Conservation (phyloP, 2,329 filamentous ascomycete species). For the Fusarium neocosmosporiellum region DNA sequence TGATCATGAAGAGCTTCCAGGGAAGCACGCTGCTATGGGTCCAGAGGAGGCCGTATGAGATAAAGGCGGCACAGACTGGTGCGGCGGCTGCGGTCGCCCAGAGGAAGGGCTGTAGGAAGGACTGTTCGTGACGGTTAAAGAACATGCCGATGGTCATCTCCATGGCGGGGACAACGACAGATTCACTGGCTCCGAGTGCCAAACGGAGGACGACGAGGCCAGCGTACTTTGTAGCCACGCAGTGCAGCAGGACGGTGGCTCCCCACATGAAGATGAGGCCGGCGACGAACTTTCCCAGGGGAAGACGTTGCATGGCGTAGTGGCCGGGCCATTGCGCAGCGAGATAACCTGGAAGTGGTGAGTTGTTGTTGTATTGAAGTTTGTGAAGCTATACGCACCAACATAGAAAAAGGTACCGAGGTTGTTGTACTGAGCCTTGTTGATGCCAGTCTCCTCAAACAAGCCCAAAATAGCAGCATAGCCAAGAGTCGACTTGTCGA, state of each 20-base stretch:
- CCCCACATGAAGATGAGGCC: constrained; percentile 49
- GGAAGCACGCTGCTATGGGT: constrained; percentile 46
- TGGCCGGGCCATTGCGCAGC: constrained; percentile 51
- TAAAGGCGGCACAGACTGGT: constrained; percentile 52
- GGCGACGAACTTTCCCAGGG: constrained; percentile 51
- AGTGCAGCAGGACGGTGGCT: constrained; percentile 52
- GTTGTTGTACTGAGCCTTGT: constrained; percentile 53
- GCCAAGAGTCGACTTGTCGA: constrained; percentile 53
- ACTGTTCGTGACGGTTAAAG: constrained; percentile 50
- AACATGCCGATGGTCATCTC: constrained; percentile 56
- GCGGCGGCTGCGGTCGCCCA: constrained; percentile 49
- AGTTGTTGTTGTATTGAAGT: neutral
- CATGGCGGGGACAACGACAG: constrained; percentile 53
- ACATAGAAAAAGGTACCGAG: constrained; percentile 55
- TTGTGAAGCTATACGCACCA: constrained; percentile 39
- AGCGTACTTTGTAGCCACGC: constrained; percentile 48
- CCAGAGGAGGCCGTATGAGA: constrained; percentile 56
- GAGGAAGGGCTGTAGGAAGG: constrained; percentile 47
- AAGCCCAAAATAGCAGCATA: constrained; percentile 53
- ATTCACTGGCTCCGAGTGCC: constrained; percentile 50
- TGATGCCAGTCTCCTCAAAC: constrained; percentile 53
- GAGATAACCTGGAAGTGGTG: constrained; percentile 46
- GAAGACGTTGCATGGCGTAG: constrained; percentile 53
- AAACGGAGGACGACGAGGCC: constrained; percentile 52
- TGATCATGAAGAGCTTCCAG: constrained; percentile 55